Conservation (phyloP, 1,284 basidiomycete species). For the Moesziomyces antarcticus region DNA sequence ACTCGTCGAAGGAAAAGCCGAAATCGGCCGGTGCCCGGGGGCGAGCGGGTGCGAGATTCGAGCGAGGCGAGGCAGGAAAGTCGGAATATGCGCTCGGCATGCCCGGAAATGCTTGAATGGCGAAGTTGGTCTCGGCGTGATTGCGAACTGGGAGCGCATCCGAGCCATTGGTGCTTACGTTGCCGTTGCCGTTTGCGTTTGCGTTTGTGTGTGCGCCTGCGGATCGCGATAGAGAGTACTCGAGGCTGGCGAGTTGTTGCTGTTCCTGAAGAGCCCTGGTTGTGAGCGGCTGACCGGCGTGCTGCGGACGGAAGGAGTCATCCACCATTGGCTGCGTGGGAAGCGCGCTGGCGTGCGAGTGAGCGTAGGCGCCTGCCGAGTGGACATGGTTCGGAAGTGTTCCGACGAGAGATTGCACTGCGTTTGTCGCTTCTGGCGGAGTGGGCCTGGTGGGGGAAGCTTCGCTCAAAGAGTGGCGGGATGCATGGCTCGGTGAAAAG, state of each 20-base stretch:
- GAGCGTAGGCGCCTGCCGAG: not conserved
- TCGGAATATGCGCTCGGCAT: not conserved
- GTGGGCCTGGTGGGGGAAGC: not conserved
- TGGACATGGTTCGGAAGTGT: not conserved
- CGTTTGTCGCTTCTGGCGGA: not conserved
- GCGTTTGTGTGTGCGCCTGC: not conserved
- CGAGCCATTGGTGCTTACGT: not conserved
- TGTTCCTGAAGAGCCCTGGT: constrained; percentile 7
- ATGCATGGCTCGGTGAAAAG: not conserved
- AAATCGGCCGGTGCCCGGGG: not conserved
- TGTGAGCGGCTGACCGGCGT: constrained; percentile 1
- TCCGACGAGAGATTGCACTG: not conserved
- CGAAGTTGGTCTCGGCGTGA: not conserved
- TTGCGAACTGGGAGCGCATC: not conserved
- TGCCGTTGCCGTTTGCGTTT: too few species aligned
- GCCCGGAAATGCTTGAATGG: not conserved
- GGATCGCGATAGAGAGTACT: not conserved
- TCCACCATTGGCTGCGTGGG: not conserved
- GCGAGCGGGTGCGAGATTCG: not conserved
- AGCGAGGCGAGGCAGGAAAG: not conserved
- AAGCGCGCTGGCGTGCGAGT: not conserved
- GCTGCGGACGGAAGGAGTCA: not conserved
- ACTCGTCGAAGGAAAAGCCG: constrained; percentile 3
- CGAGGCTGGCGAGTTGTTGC: constrained; percentile 7
- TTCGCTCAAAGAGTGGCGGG: not conserved